Base-by-base conservation (phyloP, 192 early-diverging fungal species). In the Gryganskiella cystojenkinii region DNA sequence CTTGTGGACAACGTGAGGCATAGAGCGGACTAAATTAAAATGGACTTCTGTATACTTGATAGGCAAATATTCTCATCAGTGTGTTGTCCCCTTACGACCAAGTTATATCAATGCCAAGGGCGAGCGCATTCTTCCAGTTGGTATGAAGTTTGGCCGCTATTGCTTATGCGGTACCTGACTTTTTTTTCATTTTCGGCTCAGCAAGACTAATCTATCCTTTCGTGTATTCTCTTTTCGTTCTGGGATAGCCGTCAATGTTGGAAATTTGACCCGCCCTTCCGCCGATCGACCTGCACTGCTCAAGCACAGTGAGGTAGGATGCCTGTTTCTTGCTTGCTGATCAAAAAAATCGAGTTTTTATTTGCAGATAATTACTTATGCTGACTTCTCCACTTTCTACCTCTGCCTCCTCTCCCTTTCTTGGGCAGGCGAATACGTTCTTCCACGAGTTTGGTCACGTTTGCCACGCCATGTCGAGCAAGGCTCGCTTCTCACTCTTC, bases 361-460 rank as follows among this genome's bases (percentile, higher is more conserved):
- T 40, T 5, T 9, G 5, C 13, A 40, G 37, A 13, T 40, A 40
- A 40, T 13, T 40, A 40, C 9, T 33, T 35, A 13, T 14, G 15
- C 0, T 43, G 11, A 2, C 13, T 44, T 44, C 42, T 43, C 57
- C 22, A 22, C 25, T 59, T 44, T 44, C 27, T 45, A n/a, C 20
- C n/a, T n/a, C 6, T 42, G 7, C 37, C 4, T 28, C 42, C 10
- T 17, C 2, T 4, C 3, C 8, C 10, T 14, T 30, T 25, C 45
- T 30, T 65, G 67, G 72, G 66, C 64, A 75, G 72, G 66, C 64
- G 2, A 64, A 59, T 35, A 96, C 95, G 4, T 88, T 92, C 52
- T 92, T 94, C 85, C 95, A 96, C 65, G 95, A 96, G 80, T 85
- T 96, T 67, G 95, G 92, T 35, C 70, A 73, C 30, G 42, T 49